Evolutionary conservation across 2,329 filamentous ascomycete genomes (phyloP), one percentile per base, ranked within the genome.

Genomic region (Arthrobotrys pseudoclavata): DNA sequence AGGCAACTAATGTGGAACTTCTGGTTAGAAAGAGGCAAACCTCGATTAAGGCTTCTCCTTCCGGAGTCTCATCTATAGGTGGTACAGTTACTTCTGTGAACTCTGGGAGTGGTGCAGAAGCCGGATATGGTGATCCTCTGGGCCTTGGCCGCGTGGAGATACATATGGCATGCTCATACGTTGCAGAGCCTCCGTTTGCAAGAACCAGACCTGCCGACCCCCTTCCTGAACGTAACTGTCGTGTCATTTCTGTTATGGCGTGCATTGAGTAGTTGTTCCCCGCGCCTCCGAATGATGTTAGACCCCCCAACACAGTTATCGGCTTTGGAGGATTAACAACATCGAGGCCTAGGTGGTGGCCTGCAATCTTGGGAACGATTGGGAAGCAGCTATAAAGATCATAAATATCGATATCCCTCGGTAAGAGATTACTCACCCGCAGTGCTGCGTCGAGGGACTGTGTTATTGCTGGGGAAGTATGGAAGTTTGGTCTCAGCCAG

Each of bases 251-350:
- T 9, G 86, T 87, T 29, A 89, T 85, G 12, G 84, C 87, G 83
- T 92, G 90, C 86, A 91, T 89, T 0, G 88, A 90, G 76, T 92
- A 92, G 68, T 91, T 91, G 79, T 92, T 92, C 0, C 90, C 90
- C 4, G 90, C 90, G 0, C 90, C 90, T 0, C 90, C 90, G 74
- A 92, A 92, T 0, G 87, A 90, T 3, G 90, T 91, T 66, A 92
- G 81, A 0, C 90, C 90, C 0, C 90, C 90, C 0, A 92, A 84
- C 0, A 91, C 82, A 0, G 89, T 91, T 20, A 91, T 85, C 0
- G 87, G 86, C 78, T 88, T 89, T 1, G 82, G 31, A 0, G 84
- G 81, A 0, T 84, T 82, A 0, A 82, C 82, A 0, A 87, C 83
- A 0, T 87, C 84, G 0, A 91, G 81, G 0, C 85, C 86, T 0